These are phyloP conservation scores for Fusarium transvaalense DNA, from an alignment of 2,329 filamentous ascomycete genomes.

Conservation along the genomic window DNA sequence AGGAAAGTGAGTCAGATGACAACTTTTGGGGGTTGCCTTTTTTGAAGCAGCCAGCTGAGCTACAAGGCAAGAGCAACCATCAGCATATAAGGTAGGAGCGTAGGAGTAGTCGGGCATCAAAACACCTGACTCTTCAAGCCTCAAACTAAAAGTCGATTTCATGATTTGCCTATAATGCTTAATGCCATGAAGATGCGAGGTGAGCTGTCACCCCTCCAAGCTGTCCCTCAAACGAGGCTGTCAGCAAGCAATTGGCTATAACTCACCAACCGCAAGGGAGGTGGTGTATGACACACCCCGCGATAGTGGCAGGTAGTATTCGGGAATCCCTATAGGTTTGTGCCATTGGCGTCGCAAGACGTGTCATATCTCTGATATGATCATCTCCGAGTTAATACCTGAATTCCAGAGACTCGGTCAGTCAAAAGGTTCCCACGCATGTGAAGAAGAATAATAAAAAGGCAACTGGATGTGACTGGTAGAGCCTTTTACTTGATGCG, in stretches of 20 bases:
- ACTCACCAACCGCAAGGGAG: not conserved
- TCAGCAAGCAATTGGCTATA: constrained; percentile 5
- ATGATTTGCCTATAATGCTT: constrained; percentile 7
- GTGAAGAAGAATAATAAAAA: not conserved
- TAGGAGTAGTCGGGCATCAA: constrained; percentile 16
- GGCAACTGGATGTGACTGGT: not conserved
- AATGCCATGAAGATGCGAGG: constrained; percentile 11
- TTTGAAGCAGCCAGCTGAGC: not conserved
- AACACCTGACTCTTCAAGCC: not conserved
- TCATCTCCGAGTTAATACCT: constrained; percentile 1
- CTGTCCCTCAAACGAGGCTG: constrained; percentile 3
- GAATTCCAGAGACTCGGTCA: not conserved
- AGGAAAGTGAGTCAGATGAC: not conserved
- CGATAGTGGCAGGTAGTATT: not conserved
- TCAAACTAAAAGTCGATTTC: accelerated
- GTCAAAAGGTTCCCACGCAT: not conserved
- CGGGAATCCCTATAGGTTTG: not conserved
- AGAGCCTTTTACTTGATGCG: not conserved
- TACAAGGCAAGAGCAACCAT: not conserved
- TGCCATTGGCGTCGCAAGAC: not conserved
- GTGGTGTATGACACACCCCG: not conserved
- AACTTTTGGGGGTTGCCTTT: not conserved
- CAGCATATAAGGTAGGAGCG: not conserved
- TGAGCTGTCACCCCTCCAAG: constrained; percentile 21
- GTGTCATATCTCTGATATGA: constrained; percentile 22